phyloP scores from a whole-genome alignment of 352 stramenopile species.

The Thraustotheca clavata region DNA sequence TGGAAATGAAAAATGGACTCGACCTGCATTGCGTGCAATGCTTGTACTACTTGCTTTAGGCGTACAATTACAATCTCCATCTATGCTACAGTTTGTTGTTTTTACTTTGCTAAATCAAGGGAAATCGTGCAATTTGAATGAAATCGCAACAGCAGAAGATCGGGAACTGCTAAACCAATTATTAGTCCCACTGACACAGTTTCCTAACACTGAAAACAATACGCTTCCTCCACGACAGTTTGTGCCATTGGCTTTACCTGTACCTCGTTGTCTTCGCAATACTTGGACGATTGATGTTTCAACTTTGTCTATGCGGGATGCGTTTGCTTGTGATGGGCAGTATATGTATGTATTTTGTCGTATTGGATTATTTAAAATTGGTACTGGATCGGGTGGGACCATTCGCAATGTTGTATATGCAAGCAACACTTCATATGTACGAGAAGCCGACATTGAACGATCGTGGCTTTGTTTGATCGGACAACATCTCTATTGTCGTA shows the following conservation, averaged over 20 bases:
- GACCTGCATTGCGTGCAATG: constrained; percentile 26
- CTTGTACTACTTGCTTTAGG: constrained; percentile 39
- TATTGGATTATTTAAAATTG: constrained; percentile 55
- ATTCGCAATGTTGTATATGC: constrained; percentile 63
- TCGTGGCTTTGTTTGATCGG: constrained; percentile 73
- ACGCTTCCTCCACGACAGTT: neutral
- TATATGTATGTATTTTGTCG: constrained; percentile 65
- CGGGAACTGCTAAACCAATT: constrained; percentile 27
- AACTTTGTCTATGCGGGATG: constrained; percentile 53
- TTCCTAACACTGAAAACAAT: constrained; percentile 14
- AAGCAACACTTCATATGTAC: constrained; percentile 47
- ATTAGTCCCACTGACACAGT: constrained; percentile 26
- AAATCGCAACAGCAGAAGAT: constrained; percentile 6
- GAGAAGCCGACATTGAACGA: constrained; percentile 49
- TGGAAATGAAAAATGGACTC: neutral
- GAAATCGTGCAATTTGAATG: constrained; percentile 5
- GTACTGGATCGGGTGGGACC: constrained; percentile 51
- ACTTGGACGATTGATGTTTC: constrained; percentile 64
- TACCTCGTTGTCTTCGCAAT: constrained; percentile 39
- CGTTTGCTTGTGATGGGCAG: constrained; percentile 55
- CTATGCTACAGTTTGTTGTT: constrained; percentile 35
- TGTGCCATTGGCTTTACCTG: constrained; percentile 37
- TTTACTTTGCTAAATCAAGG: constrained; percentile 29
- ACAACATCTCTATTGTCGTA: constrained; percentile 57
- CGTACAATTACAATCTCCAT: constrained; percentile 58